A percentile compares a stretch with the other conserved stretches of the same genome.
These are phyloP conservation scores for Citrus trifoliata DNA, from an alignment of 345 rosid species.

Conservation along the genomic window DNA sequence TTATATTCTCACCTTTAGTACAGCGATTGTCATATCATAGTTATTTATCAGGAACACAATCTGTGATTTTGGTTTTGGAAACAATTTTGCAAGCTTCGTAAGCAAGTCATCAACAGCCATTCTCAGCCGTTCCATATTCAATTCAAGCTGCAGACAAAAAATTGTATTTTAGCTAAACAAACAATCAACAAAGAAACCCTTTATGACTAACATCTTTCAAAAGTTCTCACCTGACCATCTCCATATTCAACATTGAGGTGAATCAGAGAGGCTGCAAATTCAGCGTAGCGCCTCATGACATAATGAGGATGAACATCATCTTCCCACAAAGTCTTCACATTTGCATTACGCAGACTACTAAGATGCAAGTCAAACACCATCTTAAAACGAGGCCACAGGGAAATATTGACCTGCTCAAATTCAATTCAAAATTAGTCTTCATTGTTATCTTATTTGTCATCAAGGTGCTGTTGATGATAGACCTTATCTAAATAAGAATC, in stretches of 20 bases:
- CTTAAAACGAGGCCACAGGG: slow-evolving; percentile 98
- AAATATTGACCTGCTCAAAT: slow-evolving; percentile 78
- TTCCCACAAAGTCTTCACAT: slow-evolving; percentile 86
- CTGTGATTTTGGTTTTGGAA: slow-evolving; percentile 70
- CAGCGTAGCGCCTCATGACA: slow-evolving; percentile 99
- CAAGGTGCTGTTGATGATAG: slow-evolving; percentile 8
- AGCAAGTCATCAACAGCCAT: slow-evolving; percentile 92
- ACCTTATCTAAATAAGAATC: slow-evolving; percentile 99
- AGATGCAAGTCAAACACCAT: slow-evolving; percentile 92
- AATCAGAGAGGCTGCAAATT: slow-evolving; percentile 94
- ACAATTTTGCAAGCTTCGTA: slow-evolving; percentile 75
- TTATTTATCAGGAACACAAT: slow-evolving; percentile 91
- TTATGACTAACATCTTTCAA: not conserved
- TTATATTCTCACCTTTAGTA: slow-evolving; percentile 62
- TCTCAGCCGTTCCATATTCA: slow-evolving; percentile 89
- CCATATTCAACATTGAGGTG: slow-evolving; percentile 94
- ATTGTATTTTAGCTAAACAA: not conserved
- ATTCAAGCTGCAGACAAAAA: slow-evolving; percentile 69
- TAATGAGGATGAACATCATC: slow-evolving; percentile 99
- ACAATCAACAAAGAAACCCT: not conserved
- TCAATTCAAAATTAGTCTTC: slow-evolving; percentile 10
- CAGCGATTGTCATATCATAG: slow-evolving; percentile 94
- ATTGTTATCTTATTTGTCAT: slow-evolving; percentile 1
- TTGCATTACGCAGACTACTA: slow-evolving; percentile 89
- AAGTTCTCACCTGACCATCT: slow-evolving; percentile 81